Conservation (phyloP, 1,284 basidiomycete genomes). For the Coriolopsis trogii region DNA sequence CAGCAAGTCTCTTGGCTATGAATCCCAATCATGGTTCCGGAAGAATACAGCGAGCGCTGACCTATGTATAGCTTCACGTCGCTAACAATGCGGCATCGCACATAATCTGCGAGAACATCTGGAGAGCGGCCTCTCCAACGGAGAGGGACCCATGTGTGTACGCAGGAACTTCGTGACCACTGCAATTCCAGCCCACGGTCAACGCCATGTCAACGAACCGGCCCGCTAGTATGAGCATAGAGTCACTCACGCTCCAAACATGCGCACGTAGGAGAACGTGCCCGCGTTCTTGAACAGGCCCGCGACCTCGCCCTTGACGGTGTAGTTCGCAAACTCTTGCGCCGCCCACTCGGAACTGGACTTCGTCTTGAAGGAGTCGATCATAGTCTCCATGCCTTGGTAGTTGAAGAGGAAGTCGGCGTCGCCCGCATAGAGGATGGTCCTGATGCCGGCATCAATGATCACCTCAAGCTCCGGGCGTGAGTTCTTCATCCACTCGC, state of each 20-base stretch:
- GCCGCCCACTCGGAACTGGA: conserved; percentile 33
- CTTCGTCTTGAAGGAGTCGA: conserved; percentile 27
- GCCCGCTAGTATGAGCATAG: not conserved
- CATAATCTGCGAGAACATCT: conserved; percentile 29
- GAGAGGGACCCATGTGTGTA: conserved; percentile 22
- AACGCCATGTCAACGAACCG: not conserved
- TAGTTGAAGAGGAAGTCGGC: conserved; percentile 65
- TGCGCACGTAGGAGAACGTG: conserved; percentile 58
- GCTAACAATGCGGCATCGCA: conserved; percentile 16
- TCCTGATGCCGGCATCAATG: conserved; percentile 58
- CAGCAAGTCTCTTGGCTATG: no score
- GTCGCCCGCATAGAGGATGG: conserved; percentile 56
- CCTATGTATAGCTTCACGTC: no score
- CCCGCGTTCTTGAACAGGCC: conserved; percentile 63
- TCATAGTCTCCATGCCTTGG: conserved; percentile 63
- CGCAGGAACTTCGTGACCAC: conserved; percentile 28
- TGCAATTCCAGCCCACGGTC: not conserved
- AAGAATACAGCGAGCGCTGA: no score
- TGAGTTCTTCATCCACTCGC: conserved; percentile 69
- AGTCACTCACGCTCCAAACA: conserved; percentile 35
- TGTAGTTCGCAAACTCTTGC: conserved; percentile 49
- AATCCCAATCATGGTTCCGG: no score
- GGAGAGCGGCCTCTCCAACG: conserved; percentile 23
- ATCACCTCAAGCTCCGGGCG: conserved; percentile 55
- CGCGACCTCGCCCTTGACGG: conserved; percentile 49